Evolutionary conservation across 2,329 filamentous ascomycete genomes (phyloP).

Genomic region (Penicillium sumatraense): DNA sequence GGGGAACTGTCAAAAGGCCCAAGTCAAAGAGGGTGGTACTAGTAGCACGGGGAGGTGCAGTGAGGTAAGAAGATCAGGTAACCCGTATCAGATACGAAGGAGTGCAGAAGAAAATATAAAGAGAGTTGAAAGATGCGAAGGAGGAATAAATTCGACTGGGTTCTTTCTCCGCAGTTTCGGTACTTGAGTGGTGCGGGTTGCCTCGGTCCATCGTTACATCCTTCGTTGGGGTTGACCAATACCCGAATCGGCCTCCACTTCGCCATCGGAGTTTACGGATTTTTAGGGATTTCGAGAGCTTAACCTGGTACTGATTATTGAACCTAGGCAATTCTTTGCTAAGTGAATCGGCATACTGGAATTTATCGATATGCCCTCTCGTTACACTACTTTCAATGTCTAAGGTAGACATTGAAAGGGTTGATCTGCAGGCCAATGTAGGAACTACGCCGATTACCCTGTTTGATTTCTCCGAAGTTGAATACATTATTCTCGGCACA

Average conservation of each 20-base stretch:
- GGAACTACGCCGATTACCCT: background rate
- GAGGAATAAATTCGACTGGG: background rate
- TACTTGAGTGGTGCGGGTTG: slow-evolving; percentile 15
- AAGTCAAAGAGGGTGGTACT: no score
- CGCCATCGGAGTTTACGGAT: background rate
- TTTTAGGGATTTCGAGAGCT: background rate
- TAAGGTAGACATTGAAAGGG: background rate
- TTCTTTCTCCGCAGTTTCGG: slow-evolving; percentile 22
- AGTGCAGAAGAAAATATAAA: background rate
- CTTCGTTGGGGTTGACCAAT: slow-evolving; percentile 3
- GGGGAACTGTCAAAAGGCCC: slow-evolving; percentile 9
- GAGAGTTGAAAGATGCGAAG: background rate
- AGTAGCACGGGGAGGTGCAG: background rate
- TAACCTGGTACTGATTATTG: no score
- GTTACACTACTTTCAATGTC: no score
- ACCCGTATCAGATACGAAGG: background rate
- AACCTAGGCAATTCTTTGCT: background rate
- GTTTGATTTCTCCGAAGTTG: background rate
- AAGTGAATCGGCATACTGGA: no score
- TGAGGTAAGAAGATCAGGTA: slow-evolving; percentile 1
- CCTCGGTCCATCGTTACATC: slow-evolving; percentile 21
- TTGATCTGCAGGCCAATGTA: background rate
- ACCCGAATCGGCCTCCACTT: slow-evolving; percentile 17
- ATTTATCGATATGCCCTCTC: no score
- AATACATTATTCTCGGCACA: no score